A percentile compares a stretch with the other conserved stretches of the same genome.
These are phyloP conservation scores for Tardiomyces digboiensis DNA, from an alignment of 1,139 yeast genomes.

Conservation along the genomic window DNA sequence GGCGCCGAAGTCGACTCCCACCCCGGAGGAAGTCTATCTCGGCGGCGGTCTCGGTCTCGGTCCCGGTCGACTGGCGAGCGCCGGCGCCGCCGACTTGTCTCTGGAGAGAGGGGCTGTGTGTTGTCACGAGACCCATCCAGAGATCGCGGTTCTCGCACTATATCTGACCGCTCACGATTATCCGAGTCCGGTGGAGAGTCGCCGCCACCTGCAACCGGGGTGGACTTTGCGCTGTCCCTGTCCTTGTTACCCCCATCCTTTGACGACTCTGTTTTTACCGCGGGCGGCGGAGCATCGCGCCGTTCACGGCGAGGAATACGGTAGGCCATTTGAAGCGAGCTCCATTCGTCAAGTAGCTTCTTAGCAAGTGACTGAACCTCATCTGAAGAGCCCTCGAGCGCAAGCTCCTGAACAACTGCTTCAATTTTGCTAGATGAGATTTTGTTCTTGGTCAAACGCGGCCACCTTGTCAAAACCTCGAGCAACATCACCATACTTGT, in stretches of 20 bases:
- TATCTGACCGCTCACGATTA: too few relatives aligned
- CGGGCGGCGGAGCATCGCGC: neutral
- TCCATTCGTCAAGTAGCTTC: conserved; percentile 58
- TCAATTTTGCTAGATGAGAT: conserved; percentile 76
- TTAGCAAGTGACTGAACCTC: conserved; percentile 25
- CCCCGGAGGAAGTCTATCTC: conserved; percentile 23
- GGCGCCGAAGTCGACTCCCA: conserved; percentile 28
- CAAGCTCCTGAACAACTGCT: conserved; percentile 43
- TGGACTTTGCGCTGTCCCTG: neutral
- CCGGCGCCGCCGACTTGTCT: neutral
- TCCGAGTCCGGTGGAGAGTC: neutral
- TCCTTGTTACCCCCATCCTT: neutral
- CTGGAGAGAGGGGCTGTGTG: neutral
- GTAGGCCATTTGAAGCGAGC: conserved; percentile 66
- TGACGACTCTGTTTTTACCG: neutral
- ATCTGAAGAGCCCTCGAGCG: conserved; percentile 5
- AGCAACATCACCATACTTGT: conserved; percentile 36
- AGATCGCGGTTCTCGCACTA: too few relatives aligned
- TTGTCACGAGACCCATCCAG: neutral
- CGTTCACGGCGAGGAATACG: conserved; percentile 55
- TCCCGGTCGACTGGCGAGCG: neutral
- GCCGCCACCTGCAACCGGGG: neutral
- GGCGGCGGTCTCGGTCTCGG: neutral
- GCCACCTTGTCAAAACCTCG: conserved; percentile 60
- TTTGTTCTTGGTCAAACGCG: conserved; percentile 71